phyloP scores from a whole-genome alignment of 1,139 yeast species.

The Hansenula anomala region DNA sequence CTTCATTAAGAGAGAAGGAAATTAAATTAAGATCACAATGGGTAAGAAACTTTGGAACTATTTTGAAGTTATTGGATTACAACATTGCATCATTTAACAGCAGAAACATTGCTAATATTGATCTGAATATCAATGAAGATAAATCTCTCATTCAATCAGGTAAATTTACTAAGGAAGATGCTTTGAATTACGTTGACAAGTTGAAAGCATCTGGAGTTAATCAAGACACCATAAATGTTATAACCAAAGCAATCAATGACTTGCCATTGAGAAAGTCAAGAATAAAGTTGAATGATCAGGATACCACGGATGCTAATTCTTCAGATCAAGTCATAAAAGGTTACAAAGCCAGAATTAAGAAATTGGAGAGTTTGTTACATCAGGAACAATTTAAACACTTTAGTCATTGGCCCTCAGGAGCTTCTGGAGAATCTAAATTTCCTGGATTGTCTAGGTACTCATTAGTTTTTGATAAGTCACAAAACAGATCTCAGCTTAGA shows the following conservation, averaged over 20 bases:
- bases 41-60: conserved; percentile 54
- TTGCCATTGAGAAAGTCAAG: conserved; percentile 29
- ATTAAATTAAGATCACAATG: conserved; percentile 52
- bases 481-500: not conserved
- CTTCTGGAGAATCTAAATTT: conserved; percentile 7
- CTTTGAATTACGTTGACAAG: conserved; percentile 29
- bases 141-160: conserved; percentile 14
- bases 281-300: not conserved
- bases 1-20: conserved; percentile 57
- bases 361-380: conserved; percentile 61
- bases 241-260: conserved; percentile 45
- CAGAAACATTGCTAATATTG: conserved; percentile 35
- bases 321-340: conserved; percentile 41
- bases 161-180: conserved; percentile 26
- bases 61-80: conserved; percentile 31
- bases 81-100: conserved; percentile 22
- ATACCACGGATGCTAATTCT: not conserved
- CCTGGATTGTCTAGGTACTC: conserved; percentile 13
- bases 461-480: not conserved
- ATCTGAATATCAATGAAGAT: conserved; percentile 33
- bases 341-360: conserved; percentile 53
- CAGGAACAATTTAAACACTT: conserved; percentile 58
- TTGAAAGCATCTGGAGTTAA: conserved; percentile 25
- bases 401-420: conserved; percentile 49
- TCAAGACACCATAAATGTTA: conserved; percentile 33